Evolutionary conservation across 768 basidiomycete species (phyloP), one percentile per base, ranked within the genome.

Genomic region (Xerocomellus chrysenteron): DNA sequence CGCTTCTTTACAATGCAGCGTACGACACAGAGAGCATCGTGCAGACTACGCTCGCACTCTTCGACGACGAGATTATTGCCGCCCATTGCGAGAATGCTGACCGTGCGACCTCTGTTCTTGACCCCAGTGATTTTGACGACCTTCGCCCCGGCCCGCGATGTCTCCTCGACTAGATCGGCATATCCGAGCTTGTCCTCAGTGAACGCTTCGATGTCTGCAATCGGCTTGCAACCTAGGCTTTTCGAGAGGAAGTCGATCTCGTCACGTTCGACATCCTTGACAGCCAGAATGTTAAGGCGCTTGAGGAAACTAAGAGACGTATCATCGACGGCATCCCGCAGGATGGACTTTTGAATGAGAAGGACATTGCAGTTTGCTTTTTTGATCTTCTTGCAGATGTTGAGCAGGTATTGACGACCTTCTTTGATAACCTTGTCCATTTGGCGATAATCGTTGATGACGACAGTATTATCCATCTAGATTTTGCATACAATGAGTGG

Each of bases 361-460:
- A 99, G 86, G 49, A 98, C 97, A 66, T 98, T 99, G 82, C 97
- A 98, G 63, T 95, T 95, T n/a, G 94, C 88, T 76, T 97, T 98
- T 74, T 98, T 99, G 76, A 99, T 98, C 75, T 94, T 95, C 76
- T 98, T 98, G 86, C 93, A 96, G 52, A 98, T 84, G 72, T 94
- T 98, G 67, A 99, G 86, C 55, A 99, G 83, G 73, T 99, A 98
- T 74, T 95, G 92, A 45, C 97, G 90, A 55, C 96, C 96, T 74
- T 99, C 97, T 75, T 99, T 98, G 75, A 99, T 88, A 56, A 98
- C 94, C 73, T 98, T 97, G 81, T 98, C 97, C 96, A 99, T 98
- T 73, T 98, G 97, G 17, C 97, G 88, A 76, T 99, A 99, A 75
- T 99, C 96, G 61, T 96, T 98, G 65, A 99, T 98, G 50, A 98